Percentiles rank a stretch among this genome's conserved stretches.
These are phyloP conservation scores for Sclerotinia subarctica DNA, from an alignment of 2,329 filamentous ascomycete genomes.

Conservation along the genomic window DNA sequence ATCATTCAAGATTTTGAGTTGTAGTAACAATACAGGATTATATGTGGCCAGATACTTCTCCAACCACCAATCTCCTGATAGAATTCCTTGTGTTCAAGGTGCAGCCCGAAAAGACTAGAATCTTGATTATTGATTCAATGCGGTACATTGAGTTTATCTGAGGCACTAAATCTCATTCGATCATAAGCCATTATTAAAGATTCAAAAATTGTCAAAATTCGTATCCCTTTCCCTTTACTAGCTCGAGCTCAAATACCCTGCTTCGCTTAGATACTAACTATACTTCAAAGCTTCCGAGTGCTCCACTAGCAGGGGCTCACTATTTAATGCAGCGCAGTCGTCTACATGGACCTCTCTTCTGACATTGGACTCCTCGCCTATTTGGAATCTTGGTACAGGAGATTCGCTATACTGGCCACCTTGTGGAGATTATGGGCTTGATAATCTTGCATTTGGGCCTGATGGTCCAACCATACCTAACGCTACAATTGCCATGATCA, in stretches of 20 bases:
- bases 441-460: constrained; percentile 38
- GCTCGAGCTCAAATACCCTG: background rate
- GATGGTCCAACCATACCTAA: constrained; percentile 41
- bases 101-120: background rate
- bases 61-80: background rate
- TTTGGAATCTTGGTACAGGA: constrained; percentile 40
- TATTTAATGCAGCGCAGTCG: constrained; percentile 54
- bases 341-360: constrained; percentile 48
- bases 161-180: background rate
- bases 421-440: constrained; percentile 60
- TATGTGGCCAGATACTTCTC: too few relatives aligned
- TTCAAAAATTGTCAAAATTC: background rate
- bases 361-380: constrained; percentile 47
- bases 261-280: background rate
- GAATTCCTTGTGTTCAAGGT: background rate
- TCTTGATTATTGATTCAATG: background rate
- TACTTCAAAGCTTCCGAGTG: constrained; percentile 49
- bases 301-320: constrained; percentile 53
- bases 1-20: background rate
- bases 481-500: constrained; percentile 46
- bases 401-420: background rate
- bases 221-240: background rate
- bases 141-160: background rate
- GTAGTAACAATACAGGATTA: too few relatives aligned
- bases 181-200: background rate